Base-by-base conservation (phyloP, 2,329 filamentous ascomycete species). In the Parasarocladium wereldwijsianum region DNA sequence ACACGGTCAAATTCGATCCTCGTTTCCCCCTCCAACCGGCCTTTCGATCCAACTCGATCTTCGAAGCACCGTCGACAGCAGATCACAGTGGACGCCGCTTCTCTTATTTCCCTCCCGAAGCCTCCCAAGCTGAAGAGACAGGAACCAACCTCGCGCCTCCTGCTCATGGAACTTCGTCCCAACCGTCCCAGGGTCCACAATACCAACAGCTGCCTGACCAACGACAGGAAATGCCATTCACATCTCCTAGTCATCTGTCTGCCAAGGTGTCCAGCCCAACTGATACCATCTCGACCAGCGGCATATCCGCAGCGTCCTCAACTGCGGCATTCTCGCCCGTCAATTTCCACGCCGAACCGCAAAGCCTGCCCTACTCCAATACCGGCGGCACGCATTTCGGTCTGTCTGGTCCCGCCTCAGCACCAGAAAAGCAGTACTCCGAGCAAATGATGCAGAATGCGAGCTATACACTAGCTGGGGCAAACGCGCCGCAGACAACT, bases 1-100 rank as follows among this genome's bases (percentile, higher is more conserved):
- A 58, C 34, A 49, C 49, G 5, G 64, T 56, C 36, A 50, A 49
- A 12, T 57, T 61, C 27, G 58, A 62, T 27, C 51, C 51, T 27
- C 54, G 55, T 26, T 56, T 55, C 32, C 41, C 57, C 36, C 40
- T 53, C 23, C 70, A 63, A 25, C 71, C 60, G 1, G 64, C 60
- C 4, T 77, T 77, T 49, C 62, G 73, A 31, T 76, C 72, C 8
- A 74, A 74, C 43, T 76, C 73, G 2, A 77, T 77, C 35, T 77
- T 77, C 47, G 57, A 64, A 38, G 70, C 66, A 34, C 70, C 71
- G 5, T 60, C 64, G 1, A 61, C 60, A 12, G 62, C 57, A 5
- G 66, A 71, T 35, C 54, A 54, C 7, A 59, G 55, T 23, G 70
- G 70, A 6, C 62, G 71, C 14, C 58, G 70, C 6, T 71, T 73